phyloP scores from a whole-genome alignment of 768 basidiomycete genomes.

The Auricularia sp. region DNA sequence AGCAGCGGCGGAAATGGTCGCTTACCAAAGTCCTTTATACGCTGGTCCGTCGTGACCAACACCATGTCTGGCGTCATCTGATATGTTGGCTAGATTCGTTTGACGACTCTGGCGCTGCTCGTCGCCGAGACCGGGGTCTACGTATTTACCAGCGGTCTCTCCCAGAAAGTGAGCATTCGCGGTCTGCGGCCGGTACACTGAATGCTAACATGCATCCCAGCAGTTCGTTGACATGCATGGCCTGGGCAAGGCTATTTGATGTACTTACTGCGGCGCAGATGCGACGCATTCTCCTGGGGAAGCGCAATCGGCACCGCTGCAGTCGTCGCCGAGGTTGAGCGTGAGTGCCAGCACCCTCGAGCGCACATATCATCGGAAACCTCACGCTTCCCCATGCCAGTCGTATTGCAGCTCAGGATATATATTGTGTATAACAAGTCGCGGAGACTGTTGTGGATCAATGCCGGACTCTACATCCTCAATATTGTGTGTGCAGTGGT shows the following conservation, averaged over 20 bases:
- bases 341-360: neutral
- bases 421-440: neutral
- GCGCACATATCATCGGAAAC: neutral
- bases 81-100: neutral
- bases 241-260: neutral
- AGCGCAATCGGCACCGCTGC: neutral
- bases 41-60: neutral
- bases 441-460: neutral
- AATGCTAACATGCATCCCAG: neutral
- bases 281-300: neutral
- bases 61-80: neutral
- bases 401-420: neutral
- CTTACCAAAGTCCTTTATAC: neutral
- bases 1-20: neutral
- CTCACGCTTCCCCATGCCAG: neutral
- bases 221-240: neutral
- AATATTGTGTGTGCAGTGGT: neutral
- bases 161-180: neutral
- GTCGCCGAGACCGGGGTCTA: neutral
- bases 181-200: neutral
- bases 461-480: neutral
- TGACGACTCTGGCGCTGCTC: neutral
- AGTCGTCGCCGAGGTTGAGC: neutral
- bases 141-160: neutral
- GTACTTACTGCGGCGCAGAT: neutral